phyloP scores from a whole-genome alignment of 1,139 yeast genomes.

The Pichia kudriavzevii region DNA sequence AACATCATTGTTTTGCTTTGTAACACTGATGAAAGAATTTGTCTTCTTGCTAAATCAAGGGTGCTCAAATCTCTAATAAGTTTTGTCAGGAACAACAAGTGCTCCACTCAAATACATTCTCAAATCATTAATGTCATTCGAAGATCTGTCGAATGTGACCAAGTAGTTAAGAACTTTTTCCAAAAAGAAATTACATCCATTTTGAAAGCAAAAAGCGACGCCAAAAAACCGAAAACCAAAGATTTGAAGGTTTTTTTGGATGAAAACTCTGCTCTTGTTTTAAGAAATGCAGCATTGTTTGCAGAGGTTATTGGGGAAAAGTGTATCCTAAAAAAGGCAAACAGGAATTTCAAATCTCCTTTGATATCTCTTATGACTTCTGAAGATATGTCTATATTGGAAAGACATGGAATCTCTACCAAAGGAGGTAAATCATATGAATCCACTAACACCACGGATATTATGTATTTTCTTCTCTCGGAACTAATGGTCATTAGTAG shows the following conservation, averaged over 20 bases:
- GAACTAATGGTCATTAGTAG: constrained; percentile 51
- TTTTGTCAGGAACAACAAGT: constrained; percentile 24
- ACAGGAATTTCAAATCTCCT: constrained; percentile 31
- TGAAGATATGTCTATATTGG: constrained; percentile 18
- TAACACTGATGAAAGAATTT: constrained; percentile 35
- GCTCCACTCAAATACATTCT: constrained; percentile 26
- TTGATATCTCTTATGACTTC: constrained; percentile 16
- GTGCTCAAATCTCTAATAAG: constrained; percentile 28
- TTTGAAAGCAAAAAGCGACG: constrained; percentile 1
- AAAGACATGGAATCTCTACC: constrained; percentile 20
- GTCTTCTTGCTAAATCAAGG: constrained; percentile 37
- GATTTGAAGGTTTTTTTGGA: constrained; percentile 49
- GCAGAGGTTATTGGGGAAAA: constrained; percentile 45
- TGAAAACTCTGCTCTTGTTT: constrained; percentile 47
- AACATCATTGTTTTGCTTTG: constrained; percentile 49
- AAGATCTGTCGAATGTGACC: constrained; percentile 59
- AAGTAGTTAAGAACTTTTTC: constrained; percentile 44
- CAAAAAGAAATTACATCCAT: constrained; percentile 38
- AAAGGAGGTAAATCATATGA: constrained; percentile 24
- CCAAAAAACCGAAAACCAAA: constrained; percentile 12
- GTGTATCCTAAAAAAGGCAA: constrained; percentile 42
- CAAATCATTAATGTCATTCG: constrained; percentile 47
- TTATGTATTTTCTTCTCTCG: constrained; percentile 52
- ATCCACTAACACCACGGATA: constrained; percentile 38
- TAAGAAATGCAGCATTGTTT: constrained; percentile 53